These are phyloP conservation scores for Cicer bijugum DNA, from an alignment of 306 rosid genomes.

Conservation along the genomic window DNA sequence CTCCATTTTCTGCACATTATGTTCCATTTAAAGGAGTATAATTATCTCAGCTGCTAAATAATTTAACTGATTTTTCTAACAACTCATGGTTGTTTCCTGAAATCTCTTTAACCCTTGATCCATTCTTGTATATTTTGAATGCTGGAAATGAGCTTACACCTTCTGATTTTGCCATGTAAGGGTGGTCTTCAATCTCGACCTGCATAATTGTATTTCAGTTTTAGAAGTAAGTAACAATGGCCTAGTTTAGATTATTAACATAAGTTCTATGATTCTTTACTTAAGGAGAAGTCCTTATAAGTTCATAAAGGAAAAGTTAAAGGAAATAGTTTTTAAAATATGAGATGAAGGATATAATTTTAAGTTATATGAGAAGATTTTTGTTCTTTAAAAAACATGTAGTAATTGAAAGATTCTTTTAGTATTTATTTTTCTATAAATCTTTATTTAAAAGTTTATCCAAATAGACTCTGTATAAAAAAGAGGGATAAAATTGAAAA, in stretches of 20 bases:
- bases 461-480: no score
- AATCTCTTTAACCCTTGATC: conserved; percentile 77
- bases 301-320: no score
- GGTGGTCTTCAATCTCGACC: conserved; percentile 92
- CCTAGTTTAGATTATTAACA: neutral
- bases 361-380: no score
- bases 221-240: neutral
- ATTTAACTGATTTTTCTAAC: conserved; percentile 75
- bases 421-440: no score
- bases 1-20: conserved; percentile 23
- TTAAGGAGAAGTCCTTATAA: no score
- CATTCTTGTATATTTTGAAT: conserved; percentile 86
- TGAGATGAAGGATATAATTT: no score
- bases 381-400: no score
- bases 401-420: no score
- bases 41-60: conserved; percentile 69
- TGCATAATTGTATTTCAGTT: conserved; percentile 36
- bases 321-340: no score
- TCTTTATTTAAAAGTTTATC: no score
- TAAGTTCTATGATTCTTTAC: no score
- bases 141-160: conserved; percentile 65
- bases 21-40: conserved; percentile 11
- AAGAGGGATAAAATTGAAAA: no score
- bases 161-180: conserved; percentile 78
- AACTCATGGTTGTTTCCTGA: conserved; percentile 61